A percentile compares a stretch with the other conserved stretches of the same genome.
phyloP scores from a whole-genome alignment of 495 filamentous ascomycete species.

The Evernia prunastri region DNA sequence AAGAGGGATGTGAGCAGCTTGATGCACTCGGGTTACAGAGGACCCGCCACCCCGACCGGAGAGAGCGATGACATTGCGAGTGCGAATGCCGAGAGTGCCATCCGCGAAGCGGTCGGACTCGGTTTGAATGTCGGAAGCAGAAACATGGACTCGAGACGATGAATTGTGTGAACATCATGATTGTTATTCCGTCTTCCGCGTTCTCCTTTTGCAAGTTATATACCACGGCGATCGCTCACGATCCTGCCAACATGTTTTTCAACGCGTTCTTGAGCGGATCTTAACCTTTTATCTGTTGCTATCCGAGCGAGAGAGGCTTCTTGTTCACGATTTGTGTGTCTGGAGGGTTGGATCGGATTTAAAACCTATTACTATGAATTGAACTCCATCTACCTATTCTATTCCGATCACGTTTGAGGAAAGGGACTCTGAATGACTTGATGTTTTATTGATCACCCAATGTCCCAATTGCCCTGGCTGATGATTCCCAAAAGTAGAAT shows the following conservation, averaged over 20 bases:
- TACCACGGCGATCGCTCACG: neutral
- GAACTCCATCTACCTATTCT: neutral
- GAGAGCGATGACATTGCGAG: constrained; percentile 11
- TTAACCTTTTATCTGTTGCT: no score
- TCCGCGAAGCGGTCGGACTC: constrained; percentile 8
- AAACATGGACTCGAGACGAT: neutral
- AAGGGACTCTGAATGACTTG: no score
- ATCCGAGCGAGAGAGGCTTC: neutral
- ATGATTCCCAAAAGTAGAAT: no score
- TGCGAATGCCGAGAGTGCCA: constrained; percentile 5
- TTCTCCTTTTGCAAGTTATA: constrained; percentile 3
- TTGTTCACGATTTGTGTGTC: neutral
- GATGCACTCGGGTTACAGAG: constrained; percentile 26
- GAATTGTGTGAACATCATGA: neutral
- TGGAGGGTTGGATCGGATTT: neutral
- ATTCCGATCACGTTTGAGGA: neutral
- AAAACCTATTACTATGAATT: neutral
- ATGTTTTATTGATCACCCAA: no score
- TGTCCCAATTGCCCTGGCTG: neutral
- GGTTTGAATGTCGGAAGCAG: neutral
- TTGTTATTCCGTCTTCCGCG: neutral
- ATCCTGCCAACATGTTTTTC: neutral
- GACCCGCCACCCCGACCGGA: constrained; percentile 8
- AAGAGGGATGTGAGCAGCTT: constrained; percentile 31
- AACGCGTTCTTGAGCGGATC: neutral